These are phyloP conservation scores for Nakazawaea holstii DNA, from an alignment of 805 yeast species.

Conservation along the genomic window DNA sequence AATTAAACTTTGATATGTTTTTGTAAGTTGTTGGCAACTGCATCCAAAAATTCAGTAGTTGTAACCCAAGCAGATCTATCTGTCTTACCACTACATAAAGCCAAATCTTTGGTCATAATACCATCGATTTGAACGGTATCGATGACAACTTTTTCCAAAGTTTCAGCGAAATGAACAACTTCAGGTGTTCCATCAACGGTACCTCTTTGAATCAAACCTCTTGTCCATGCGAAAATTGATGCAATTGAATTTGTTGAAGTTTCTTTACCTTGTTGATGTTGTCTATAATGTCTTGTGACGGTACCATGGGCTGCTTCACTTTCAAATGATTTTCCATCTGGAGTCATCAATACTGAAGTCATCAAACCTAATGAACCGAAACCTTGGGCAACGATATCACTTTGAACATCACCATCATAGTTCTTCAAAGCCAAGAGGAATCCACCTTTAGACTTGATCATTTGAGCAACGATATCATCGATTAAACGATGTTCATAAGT, in stretches of 20 bases:
- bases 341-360: constrained; percentile 80
- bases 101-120: constrained; percentile 80
- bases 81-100: constrained; percentile 62
- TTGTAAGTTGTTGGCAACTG: constrained; percentile 49
- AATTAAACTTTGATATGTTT: constrained; percentile 12
- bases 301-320: constrained; percentile 88
- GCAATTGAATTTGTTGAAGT: constrained; percentile 85
- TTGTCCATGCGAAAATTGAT: constrained; percentile 82
- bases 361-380: constrained; percentile 79
- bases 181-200: constrained; percentile 67
- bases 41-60: constrained; percentile 72
- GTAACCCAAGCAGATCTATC: constrained; percentile 61
- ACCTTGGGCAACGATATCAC: constrained; percentile 84
- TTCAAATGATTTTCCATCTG: constrained; percentile 83
- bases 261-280: constrained; percentile 74
- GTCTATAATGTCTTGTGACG: constrained; percentile 82
- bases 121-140: constrained; percentile 72
- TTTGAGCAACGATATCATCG: constrained; percentile 87
- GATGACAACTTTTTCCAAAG: constrained; percentile 60
- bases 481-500: constrained; percentile 78
- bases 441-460: constrained; percentile 82
- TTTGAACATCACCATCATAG: constrained; percentile 83
- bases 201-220: constrained; percentile 81
- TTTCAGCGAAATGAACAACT: constrained; percentile 60
- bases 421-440: constrained; percentile 76